Percentiles rank a stretch among this genome's conserved stretches.
Evolutionary conservation across 192 early-diverging fungal genomes (phyloP).

Genomic region (Coemansia javaensis): DNA sequence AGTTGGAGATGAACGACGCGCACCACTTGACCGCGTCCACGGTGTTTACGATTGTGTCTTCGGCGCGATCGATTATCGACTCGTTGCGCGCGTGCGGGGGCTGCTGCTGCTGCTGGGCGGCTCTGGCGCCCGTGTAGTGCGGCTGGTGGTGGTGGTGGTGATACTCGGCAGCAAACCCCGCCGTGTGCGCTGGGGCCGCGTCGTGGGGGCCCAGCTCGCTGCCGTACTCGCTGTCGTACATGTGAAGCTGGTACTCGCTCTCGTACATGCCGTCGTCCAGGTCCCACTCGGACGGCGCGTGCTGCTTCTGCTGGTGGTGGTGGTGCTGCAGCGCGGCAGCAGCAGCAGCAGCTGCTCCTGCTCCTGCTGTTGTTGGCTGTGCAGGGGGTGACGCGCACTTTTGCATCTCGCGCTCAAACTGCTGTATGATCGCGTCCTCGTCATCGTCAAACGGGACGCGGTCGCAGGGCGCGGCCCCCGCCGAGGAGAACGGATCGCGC

Average conservation of each 20-base stretch:
- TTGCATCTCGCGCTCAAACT: conserved; percentile 52
- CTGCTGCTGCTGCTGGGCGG: conserved; percentile 2
- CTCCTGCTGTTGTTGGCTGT: not conserved
- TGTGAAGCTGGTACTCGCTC: conserved; percentile 22
- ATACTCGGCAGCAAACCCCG: no score
- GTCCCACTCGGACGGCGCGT: conserved; percentile 9
- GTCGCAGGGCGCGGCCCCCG: conserved; percentile 13
- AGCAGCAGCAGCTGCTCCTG: no score
- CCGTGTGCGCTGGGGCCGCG: no score
- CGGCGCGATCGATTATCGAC: conserved; percentile 47
- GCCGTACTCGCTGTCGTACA: conserved; percentile 19
- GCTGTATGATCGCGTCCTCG: conserved; percentile 48
- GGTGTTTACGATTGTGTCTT: conserved; percentile 50
- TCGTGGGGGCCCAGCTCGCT: conserved; percentile 14
- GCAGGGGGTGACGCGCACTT: conserved; percentile 15
- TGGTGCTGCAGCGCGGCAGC: no score
- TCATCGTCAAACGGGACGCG: conserved; percentile 47
- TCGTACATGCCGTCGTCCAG: conserved; percentile 22
- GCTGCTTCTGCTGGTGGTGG: not conserved
- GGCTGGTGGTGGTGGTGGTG: conserved; percentile 4
- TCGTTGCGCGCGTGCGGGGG: conserved; percentile 28
- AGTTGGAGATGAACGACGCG: conserved; percentile 51
- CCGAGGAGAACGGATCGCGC: conserved; percentile 35
- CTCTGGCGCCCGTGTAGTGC: not conserved
- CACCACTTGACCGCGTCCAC: conserved; percentile 54